Evolutionary conservation across 495 filamentous ascomycete genomes (phyloP), one percentile per base, ranked within the genome.

Genomic region (Xylaria intraflava): DNA sequence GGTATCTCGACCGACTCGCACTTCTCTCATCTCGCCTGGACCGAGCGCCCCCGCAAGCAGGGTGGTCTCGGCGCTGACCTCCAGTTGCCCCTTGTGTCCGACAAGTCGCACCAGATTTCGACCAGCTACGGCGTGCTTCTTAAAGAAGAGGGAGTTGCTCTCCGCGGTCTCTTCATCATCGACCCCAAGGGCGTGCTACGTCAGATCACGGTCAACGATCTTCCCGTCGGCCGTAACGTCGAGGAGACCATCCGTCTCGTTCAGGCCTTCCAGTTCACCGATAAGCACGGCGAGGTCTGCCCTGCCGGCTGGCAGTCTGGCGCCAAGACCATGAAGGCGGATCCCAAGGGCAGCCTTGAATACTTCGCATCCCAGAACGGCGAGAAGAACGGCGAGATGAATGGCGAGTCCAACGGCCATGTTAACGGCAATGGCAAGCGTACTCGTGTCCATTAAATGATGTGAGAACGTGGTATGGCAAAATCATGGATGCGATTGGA

Each of bases 161-260:
- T 81, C 29, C 66, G 79, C 11, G 79, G 78, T n/a, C 67, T 81
- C 27, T 83, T 83, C 68, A 69, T 83, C 57, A 82, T 82, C 59
- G 79, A 83, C 59, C 78, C 79, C 22, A 73, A 75, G 61, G 77
- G 76, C 27, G 62, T 74, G 6, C 62, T 82, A 6, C 64, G 80
- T 36, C 74, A 80, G 74, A 80, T 81, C 57, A 81, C 79, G 50
- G 71, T 82, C 67, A 81, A 82, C 68, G 79, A 83, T 56, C 67
- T 78, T 8, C 76, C 78, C 33, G 80, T 82, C 49, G 78, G 79
- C 42, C 79, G 79, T 58, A 70, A 73, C 31, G 79, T 82, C 35
- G 76, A 82, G 60, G 79, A 83, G 62, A 73, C 75, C 14, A 71
- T 80, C 50, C 80, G 79, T 47, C 71, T 82, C 29, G 66, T 83